Evolutionary conservation across 768 basidiomycete species (phyloP).

Genomic region (Cystobasidium ongulense): DNA sequence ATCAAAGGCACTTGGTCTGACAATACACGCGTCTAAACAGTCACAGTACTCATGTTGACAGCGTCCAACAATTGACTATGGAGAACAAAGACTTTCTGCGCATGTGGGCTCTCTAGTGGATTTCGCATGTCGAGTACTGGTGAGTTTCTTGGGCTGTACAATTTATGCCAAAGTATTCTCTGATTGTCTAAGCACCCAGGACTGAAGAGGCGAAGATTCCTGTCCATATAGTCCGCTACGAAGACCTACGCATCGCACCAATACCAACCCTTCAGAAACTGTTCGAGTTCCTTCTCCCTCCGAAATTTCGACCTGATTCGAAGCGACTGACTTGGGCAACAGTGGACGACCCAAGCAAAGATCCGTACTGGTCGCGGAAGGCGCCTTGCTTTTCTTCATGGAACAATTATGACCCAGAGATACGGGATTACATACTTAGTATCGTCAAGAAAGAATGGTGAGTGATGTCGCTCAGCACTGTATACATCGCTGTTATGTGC

Average conservation of each 20-base stretch:
- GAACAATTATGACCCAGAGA: constrained; percentile 20
- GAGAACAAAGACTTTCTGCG: neutral
- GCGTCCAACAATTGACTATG: neutral
- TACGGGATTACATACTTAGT: constrained; percentile 26
- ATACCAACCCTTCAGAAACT: constrained; percentile 31
- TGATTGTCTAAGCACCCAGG: neutral
- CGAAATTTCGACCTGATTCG: constrained; percentile 25
- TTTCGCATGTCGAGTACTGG: neutral
- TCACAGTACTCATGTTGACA: neutral
- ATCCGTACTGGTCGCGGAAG: constrained; percentile 34
- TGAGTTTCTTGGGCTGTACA: neutral
- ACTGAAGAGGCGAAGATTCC: constrained; percentile 5
- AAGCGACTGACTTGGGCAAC: constrained; percentile 31
- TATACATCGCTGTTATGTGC: neutral
- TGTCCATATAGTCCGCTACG: constrained; percentile 5
- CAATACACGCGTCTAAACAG: neutral
- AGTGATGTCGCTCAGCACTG: neutral
- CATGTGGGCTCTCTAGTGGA: neutral
- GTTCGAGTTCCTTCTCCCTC: constrained; percentile 35
- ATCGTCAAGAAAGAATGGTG: constrained; percentile 35
- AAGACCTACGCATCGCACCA: neutral
- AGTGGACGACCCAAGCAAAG: neutral
- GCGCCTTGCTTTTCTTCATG: constrained; percentile 33
- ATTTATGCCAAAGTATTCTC: neutral
- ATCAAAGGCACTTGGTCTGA: too few species aligned